Base-by-base conservation (phyloP, 2,329 filamentous ascomycete species). In the Fusarium brachygibbosum region DNA sequence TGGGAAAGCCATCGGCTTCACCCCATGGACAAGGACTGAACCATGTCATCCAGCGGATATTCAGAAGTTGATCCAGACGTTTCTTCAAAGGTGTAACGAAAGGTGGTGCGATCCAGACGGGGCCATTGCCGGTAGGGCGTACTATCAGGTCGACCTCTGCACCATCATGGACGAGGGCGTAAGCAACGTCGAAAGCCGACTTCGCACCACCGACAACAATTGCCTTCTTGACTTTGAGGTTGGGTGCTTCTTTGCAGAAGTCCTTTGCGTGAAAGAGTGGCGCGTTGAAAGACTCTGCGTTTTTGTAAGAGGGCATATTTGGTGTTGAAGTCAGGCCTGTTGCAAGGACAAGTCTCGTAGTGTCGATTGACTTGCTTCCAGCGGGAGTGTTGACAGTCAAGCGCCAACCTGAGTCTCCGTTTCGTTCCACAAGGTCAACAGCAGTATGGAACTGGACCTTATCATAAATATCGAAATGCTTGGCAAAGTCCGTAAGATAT, bases 21-120 rank as follows among this genome's bases (percentile, higher is more conserved):
- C 87, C 88, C 87, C 88, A 92, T 3, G 88, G 83, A 67, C 89
- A 91, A 0, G 90, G 90, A 21, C 83, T 87, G 74, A 92, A 86
- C 85, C 88, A 91, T 1, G 85, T 88, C 66, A 91, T 78, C 64
- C 88, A 84, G 0, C 90, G 85, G 1, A 85, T 73, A 25, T 67
- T 72, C 0, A 76, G 53, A 0, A 92, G 79, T 67, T 88, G 86
- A 72, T 92, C 89, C 0, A 91, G 78, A 77, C 84, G 85, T 45
- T 82, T 83, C 75, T 87, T 88, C 44, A 90, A 74, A 0, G 88
- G 88, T 0, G 88, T 90, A 17, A 91, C 87, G 57, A 86, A 86
- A 1, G 83, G 76, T 1, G 86, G 85, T 2, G 84, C 78, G 69
- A 90, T 81, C 80, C 79, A 90, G 0, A 82, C 80, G 0, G 88